Base-by-base conservation (phyloP, 1,284 basidiomycete genomes). In the Cryptococcus deneoformans region DNA sequence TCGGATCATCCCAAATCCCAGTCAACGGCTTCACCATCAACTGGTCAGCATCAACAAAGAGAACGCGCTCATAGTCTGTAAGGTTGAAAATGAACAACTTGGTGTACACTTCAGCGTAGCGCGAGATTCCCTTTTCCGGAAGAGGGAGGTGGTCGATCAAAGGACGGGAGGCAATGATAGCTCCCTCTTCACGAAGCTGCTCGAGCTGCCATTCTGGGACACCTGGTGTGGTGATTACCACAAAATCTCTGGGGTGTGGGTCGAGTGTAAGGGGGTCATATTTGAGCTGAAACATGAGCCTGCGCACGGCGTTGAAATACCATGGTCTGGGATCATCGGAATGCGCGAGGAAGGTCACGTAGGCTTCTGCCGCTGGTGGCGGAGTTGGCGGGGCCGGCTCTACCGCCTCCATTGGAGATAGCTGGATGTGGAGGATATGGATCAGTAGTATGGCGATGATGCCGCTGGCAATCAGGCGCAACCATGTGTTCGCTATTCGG, bases 201-300 rank as follows among this genome's bases (percentile, higher is more conserved):
- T 51, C 51, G 45, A 47, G 37, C 14, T n/a, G 20, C 36, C 6
- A 36, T 38, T 14, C 44, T 38, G 57, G 16, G 35, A 37, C 47
- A 7, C 42, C 29, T 16, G 46, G 35, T 24, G 8, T 46, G 51
- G 20, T 10, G 29, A 46, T 52, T 11, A 52, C 0, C 87, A 88
- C 1, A 90, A 91, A 0, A 87, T 89, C 0, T 92, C 80, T 7
- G 86, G 78, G 5, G 78, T 78, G 2, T 87, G 84, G 64, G 94
- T 58, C 57, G 2, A 9, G 11, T 10, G 53, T 58, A 14, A 52
- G 38, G 1, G 57, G 57, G 44, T 54, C 57, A 43, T 58, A 48
- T 3, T 50, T 48, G n/a, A 58, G 38, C 37, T 54, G 47, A 48
- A 50, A 55, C 10, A 58, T 44, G 11, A 58, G 39, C 8, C 53